Base-by-base conservation (phyloP, 106 monocot genomes). In the Iris macrosiphon region DNA sequence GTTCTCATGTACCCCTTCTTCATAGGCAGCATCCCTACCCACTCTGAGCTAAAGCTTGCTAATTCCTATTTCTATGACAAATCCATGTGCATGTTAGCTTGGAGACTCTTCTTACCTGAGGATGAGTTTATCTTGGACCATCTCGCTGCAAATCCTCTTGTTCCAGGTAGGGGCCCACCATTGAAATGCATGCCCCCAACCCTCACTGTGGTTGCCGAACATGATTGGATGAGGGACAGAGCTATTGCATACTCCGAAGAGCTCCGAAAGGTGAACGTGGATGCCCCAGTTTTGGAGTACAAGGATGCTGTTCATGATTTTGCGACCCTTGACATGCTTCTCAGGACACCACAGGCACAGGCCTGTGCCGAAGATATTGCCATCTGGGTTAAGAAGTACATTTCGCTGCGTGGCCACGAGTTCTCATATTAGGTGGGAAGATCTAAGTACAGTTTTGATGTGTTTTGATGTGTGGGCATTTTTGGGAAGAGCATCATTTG, bases 1-100 rank as follows among this genome's bases (percentile, higher is more conserved):
- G 77, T 83, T 34, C 59, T 83, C 11, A 77, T 83, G 72, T 83
- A 77, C 21, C 82, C 82, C 2, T 83, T 83, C 65, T 83, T 83
- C 57, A 74, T 74, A 4, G 82, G 82, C 13, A 83, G 60, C 14
- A 52, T 69, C 6, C 77, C 82, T 11, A 83, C 82, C 12, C 72
- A 52, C 10, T 83, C 82, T 0, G 82, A 83, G 41, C 60, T 83
- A 57, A 83, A 77, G 45, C 77, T 83, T 4, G 82, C 82, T 6
- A 83, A 83, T 35, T 72, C 82, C 40, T 83, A 83, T 49, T 82
- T 82, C 61, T 82, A 69, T n/a, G 77, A 82, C 62, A 82, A 82
- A 53, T 12, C 82, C 44, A 69, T 70, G 69, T 83, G 82, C 49
- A 37, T 63, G 1, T 73, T 77, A 38, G 82, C 82, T 24, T 83